These are phyloP conservation scores for Ganoderma leucocontextum DNA, from an alignment of 1,284 basidiomycete genomes.

Conservation along the genomic window DNA sequence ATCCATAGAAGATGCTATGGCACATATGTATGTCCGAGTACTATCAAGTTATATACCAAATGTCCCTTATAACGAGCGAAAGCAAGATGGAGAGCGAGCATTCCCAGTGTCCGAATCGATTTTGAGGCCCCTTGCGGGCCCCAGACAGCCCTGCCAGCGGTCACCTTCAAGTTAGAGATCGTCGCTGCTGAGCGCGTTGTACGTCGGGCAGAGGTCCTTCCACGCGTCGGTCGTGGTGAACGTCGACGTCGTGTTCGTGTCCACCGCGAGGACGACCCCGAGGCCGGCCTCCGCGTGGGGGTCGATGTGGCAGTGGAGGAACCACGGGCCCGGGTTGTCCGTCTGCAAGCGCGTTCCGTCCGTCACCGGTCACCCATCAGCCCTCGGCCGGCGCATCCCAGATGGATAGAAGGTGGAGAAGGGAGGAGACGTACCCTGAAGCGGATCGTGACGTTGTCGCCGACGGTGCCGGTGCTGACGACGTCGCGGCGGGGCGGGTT, in stretches of 20 bases:
- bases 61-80: not conserved
- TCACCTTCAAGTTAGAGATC: conserved; percentile 13
- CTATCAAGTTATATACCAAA: not conserved
- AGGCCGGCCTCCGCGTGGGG: conserved; percentile 42
- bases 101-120: no score
- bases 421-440: conserved; percentile 32
- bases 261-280: conserved; percentile 41
- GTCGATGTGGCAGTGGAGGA: conserved; percentile 39
- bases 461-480: conserved; percentile 33
- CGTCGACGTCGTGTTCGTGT: conserved; percentile 19
- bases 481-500: conserved; percentile 45
- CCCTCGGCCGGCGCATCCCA: not conserved
- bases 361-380: no score
- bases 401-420: no score
- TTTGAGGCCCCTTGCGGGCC: no score
- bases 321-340: conserved; percentile 39
- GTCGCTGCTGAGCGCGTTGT: conserved; percentile 14
- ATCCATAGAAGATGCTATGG: not conserved
- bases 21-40: not conserved
- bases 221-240: conserved; percentile 19
- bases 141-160: no score
- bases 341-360: conserved; percentile 23
- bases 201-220: conserved; percentile 26
- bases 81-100: not conserved
- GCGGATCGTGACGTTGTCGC: conserved; percentile 40